phyloP scores from a whole-genome alignment of 441 rosid genomes.

The Gossypium lobatum region DNA sequence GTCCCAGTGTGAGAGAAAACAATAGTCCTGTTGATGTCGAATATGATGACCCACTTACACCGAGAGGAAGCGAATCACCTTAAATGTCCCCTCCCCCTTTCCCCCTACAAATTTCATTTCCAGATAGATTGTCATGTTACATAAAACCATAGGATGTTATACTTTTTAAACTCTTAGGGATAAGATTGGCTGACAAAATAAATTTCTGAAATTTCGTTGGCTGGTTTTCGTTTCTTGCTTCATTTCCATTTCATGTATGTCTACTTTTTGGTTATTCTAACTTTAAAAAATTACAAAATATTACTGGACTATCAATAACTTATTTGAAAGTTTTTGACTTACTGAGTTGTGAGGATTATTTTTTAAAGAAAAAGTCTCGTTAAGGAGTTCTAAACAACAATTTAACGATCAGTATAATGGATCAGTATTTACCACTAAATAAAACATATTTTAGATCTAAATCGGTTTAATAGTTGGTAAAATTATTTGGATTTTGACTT shows the following conservation, averaged over 20 bases:
- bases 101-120: neutral
- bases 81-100: conserved; percentile 7
- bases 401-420: too few relatives aligned
- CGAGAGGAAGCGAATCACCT: conserved; percentile 56
- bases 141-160: neutral
- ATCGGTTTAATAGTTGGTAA: too few relatives aligned
- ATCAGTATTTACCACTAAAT: accelerated
- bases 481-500: too few relatives aligned
- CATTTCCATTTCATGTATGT: neutral
- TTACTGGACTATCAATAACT: too few relatives aligned
- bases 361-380: too few relatives aligned
- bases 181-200: neutral
- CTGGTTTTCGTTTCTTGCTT: neutral
- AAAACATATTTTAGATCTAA: too few relatives aligned
- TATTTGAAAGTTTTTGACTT: too few relatives aligned
- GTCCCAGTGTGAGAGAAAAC: conserved; percentile 36
- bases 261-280: too few relatives aligned
- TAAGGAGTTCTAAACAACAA: accelerated
- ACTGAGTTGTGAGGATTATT: too few relatives aligned
- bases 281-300: too few relatives aligned
- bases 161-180: neutral
- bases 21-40: conserved; percentile 52
- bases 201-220: neutral
- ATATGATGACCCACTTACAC: conserved; percentile 32
- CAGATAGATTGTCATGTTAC: neutral